Conservation (phyloP, 306 rosid species). For the Quercus gilva region DNA sequence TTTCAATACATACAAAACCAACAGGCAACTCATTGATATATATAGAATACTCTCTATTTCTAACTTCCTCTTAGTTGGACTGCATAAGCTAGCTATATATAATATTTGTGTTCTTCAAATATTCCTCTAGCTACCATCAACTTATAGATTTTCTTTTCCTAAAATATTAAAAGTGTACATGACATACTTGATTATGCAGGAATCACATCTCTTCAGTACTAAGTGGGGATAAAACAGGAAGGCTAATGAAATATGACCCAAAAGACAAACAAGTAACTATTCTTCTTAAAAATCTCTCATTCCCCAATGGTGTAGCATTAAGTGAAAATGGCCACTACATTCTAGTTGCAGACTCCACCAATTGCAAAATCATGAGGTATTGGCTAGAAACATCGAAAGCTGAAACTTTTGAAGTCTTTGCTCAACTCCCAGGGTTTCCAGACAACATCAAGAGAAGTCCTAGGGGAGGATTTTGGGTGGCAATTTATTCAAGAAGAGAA, state of each 20-base stretch:
- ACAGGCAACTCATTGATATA: no score
- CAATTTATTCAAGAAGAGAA: conserved; percentile 48
- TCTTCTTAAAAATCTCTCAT: conserved; percentile 50
- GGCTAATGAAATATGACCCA: conserved; percentile 67
- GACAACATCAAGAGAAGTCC: conserved; percentile 78
- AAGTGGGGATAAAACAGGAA: conserved; percentile 60
- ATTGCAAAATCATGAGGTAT: conserved; percentile 55
- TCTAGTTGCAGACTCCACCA: conserved; percentile 54
- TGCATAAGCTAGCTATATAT: no score
- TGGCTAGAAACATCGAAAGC: conserved; percentile 56
- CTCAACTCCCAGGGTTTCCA: conserved; percentile 65
- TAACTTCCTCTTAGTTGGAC: no score
- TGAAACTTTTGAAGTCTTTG: conserved; percentile 51
- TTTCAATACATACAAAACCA: no score
- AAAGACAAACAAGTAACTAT: conserved; percentile 38
- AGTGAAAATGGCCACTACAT: conserved; percentile 51
- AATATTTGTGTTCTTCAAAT: no score
- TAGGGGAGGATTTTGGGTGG: conserved; percentile 86
- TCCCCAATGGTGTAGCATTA: conserved; percentile 72
- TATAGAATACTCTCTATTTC: no score
- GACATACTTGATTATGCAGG: conserved; percentile 37
- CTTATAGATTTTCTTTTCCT: neutral
- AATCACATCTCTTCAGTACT: conserved; percentile 44
- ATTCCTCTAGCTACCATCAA: no score
- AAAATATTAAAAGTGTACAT: neutral